These are phyloP conservation scores for Akanthomyces muscarius DNA, from an alignment of 2,329 filamentous ascomycete species.

Conservation along the genomic window DNA sequence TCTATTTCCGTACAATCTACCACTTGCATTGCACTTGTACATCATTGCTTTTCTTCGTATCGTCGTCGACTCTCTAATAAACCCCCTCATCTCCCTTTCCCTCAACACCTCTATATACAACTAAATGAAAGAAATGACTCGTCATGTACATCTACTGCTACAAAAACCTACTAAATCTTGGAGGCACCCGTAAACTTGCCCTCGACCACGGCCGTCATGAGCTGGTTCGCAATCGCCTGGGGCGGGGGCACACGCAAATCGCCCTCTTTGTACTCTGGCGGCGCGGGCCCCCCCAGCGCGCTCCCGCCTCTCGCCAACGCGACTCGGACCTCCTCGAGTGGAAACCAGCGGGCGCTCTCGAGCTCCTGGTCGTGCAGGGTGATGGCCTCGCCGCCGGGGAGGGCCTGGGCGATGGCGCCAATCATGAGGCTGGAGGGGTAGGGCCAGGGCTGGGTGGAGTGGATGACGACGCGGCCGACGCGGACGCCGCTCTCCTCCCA, in stretches of 20 bases:
- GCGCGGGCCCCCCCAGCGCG: conserved; percentile 60
- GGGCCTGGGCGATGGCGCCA: conserved; percentile 79
- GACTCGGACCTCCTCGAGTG: conserved; percentile 72
- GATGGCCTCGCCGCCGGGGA: conserved; percentile 73
- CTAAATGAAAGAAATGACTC: no score
- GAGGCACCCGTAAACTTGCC: conserved; percentile 60
- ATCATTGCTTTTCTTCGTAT: background rate
- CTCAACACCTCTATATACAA: conserved; percentile 5
- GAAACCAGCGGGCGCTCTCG: conserved; percentile 85
- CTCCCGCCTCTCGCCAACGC: conserved; percentile 65
- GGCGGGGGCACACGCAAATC: conserved; percentile 73
- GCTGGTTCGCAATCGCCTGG: conserved; percentile 88
- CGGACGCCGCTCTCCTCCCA: conserved; percentile 81
- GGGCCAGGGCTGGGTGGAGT: conserved; percentile 84
- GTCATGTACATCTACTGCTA: background rate
- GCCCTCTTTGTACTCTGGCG: conserved; percentile 69
- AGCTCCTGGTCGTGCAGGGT: conserved; percentile 87
- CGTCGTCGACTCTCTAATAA: background rate
- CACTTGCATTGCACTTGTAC: background rate
- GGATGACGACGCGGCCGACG: conserved; percentile 73
- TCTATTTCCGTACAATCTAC: background rate
- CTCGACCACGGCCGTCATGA: conserved; percentile 74
- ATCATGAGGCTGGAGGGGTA: conserved; percentile 85
- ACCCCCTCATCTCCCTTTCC: background rate
- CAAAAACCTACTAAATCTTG: conserved; percentile 43